These are phyloP conservation scores for Cryptococcus sp. DNA, from an alignment of 1,284 basidiomycete genomes.

Conservation along the genomic window DNA sequence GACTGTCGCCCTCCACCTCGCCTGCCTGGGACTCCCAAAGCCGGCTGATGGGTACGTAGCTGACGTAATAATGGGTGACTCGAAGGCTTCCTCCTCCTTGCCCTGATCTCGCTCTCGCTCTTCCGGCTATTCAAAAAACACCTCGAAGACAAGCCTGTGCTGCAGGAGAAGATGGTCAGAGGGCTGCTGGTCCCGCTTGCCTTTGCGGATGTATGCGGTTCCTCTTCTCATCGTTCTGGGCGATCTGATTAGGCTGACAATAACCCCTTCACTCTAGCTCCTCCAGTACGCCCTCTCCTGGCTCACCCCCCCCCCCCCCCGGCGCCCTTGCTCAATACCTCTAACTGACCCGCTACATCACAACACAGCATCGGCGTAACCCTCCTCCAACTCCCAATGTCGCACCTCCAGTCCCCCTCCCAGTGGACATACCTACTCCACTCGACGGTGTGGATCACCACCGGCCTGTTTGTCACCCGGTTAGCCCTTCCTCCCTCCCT, in stretches of 20 bases:
- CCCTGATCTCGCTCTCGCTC: constrained; percentile 45
- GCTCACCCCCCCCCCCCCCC: too few relatives aligned
- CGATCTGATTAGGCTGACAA: constrained; percentile 2
- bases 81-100: constrained; percentile 49
- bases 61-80: neutral
- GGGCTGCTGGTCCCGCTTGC: constrained; percentile 44
- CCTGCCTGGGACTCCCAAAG: neutral
- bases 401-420: constrained; percentile 24
- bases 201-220: constrained; percentile 44
- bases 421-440: constrained; percentile 47
- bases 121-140: constrained; percentile 37
- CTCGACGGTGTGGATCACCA: constrained; percentile 48
- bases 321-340: neutral
- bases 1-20: neutral
- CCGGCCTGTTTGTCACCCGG: constrained; percentile 40
- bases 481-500: constrained; percentile 15
- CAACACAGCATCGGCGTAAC: constrained; percentile 31
- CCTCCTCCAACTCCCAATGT: constrained; percentile 33
- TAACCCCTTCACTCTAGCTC: constrained; percentile 5
- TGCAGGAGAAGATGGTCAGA: constrained; percentile 39
- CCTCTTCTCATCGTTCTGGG: neutral
- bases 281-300: constrained; percentile 17
- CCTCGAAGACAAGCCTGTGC: constrained; percentile 17
- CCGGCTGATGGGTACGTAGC: too few relatives aligned
- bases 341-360: neutral